A percentile compares a stretch with the other conserved stretches of the same genome.
phyloP scores from a whole-genome alignment of 75 land plant genomes.

The Pseudotsuga menziesii region DNA sequence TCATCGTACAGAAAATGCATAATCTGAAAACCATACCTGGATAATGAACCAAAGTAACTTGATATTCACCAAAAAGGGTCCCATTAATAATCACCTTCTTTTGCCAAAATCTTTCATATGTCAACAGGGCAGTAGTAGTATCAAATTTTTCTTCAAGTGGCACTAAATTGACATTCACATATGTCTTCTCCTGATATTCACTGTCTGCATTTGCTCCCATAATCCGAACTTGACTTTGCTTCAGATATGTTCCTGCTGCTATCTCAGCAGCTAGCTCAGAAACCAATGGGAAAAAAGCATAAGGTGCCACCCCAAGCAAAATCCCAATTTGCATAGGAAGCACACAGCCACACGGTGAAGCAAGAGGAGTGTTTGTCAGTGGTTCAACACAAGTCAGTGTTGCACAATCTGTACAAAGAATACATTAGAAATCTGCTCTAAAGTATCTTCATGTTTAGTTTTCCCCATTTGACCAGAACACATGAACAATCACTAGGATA shows the following conservation, averaged over 20 bases:
- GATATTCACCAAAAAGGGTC: constrained; percentile 72
- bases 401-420: constrained; percentile 38
- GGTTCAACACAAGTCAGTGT: constrained; percentile 63
- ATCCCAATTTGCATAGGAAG: constrained; percentile 73
- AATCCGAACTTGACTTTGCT: constrained; percentile 82
- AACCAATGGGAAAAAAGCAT: constrained; percentile 60
- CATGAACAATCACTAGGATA: background rate
- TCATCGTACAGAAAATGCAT: background rate
- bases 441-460: background rate
- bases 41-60: constrained; percentile 55
- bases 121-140: constrained; percentile 69
- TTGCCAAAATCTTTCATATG: constrained; percentile 56
- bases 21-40: constrained; percentile 53
- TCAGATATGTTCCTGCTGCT: constrained; percentile 66
- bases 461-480: background rate
- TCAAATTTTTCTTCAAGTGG: constrained; percentile 86
- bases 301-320: constrained; percentile 57
- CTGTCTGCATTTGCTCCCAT: constrained; percentile 66
- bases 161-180: constrained; percentile 69
- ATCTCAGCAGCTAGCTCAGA: constrained; percentile 71
- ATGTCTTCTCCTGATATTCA: constrained; percentile 51
- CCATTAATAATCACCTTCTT: constrained; percentile 61
- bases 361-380: constrained; percentile 61
- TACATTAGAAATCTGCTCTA: constrained; percentile 1
- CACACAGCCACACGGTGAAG: constrained; percentile 91